Evolutionary conservation across 768 basidiomycete species (phyloP).

Genomic region (Tylopilus vinaceipallidus): DNA sequence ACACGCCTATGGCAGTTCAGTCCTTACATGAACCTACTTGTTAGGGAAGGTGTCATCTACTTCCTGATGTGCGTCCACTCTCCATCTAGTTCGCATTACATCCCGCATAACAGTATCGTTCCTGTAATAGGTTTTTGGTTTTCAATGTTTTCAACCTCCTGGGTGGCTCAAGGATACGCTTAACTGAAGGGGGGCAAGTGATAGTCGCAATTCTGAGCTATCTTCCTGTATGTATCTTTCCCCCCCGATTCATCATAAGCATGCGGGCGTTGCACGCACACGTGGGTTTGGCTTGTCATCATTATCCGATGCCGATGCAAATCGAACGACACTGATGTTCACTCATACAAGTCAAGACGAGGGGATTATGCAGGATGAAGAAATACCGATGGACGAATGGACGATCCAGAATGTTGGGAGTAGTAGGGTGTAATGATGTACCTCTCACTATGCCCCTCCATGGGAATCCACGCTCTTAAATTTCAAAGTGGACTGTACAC

Average conservation of each 20-base stretch:
- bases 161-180: neutral
- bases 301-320: neutral
- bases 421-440: too few relatives aligned
- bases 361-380: neutral
- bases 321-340: neutral
- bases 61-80: neutral
- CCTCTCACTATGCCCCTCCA: too few relatives aligned
- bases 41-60: neutral
- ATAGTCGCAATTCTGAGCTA: neutral
- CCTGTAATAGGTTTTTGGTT: neutral
- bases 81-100: constrained; percentile 30
- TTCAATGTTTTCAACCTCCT: neutral
- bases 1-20: neutral
- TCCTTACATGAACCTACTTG: neutral
- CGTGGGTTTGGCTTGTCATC: too few relatives aligned
- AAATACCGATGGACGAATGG: neutral
- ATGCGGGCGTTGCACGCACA: neutral
- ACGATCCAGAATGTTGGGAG: too few relatives aligned
- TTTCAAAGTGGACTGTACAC: too few relatives aligned
- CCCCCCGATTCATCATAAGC: neutral
- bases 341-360: neutral
- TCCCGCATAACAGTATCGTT: neutral
- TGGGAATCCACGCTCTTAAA: too few relatives aligned
- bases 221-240: neutral
- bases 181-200: neutral